Conservation (phyloP, 371 early-diverging fungal species). For the Dipsacomyces acuminosporus region DNA sequence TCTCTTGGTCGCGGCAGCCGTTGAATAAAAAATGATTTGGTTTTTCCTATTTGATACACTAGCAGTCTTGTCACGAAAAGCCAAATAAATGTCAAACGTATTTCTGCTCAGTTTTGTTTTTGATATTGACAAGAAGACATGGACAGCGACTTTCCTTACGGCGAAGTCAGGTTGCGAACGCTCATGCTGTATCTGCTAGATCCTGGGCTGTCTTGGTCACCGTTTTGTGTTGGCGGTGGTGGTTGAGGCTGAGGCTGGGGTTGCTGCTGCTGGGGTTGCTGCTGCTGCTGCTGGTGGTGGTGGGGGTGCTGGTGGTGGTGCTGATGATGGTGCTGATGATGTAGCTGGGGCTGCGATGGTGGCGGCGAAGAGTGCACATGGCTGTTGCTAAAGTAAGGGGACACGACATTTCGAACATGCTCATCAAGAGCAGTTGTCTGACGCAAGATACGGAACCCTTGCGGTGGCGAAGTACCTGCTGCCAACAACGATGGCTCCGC, state of each 20-base stretch:
- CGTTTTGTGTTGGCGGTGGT: conserved; percentile 1
- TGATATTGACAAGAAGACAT: no score
- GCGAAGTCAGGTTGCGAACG: conserved; percentile 35
- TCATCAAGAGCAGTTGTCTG: conserved; percentile 7
- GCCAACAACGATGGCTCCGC: neutral
- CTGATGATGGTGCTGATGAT: conserved; percentile 3
- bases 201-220: conserved; percentile 9
- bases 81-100: no score
- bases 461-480: neutral
- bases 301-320: no score
- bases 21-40: no score
- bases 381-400: neutral
- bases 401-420: conserved; percentile 11
- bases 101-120: no score
- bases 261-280: conserved; percentile 2
- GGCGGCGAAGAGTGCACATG: conserved; percentile 5
- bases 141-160: no score
- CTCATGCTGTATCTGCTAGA: conserved; percentile 43
- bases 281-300: no score
- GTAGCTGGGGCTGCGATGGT: neutral
- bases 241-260: conserved; percentile 1
- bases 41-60: no score
- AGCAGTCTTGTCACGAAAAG: no score
- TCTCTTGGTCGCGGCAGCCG: conserved; percentile 8
- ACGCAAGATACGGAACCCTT: neutral